Evolutionary conservation across 345 rosid genomes (phyloP).

Genomic region (Mallotus nudiflorus): DNA sequence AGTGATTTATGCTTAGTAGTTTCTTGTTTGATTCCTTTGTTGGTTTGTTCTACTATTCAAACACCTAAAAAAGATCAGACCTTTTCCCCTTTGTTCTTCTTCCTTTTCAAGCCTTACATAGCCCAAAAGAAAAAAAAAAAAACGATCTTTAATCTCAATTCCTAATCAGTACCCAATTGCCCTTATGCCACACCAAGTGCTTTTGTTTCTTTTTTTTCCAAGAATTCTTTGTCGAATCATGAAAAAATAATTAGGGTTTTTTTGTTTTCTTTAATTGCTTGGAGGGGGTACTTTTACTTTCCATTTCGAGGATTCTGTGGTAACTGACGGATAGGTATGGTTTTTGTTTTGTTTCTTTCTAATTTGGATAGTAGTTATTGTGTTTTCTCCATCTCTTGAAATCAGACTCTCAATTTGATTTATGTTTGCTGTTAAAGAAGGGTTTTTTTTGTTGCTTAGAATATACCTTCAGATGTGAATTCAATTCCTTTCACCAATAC

Average conservation of each 20-base stretch:
- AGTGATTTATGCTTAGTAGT: slow-evolving; percentile 3
- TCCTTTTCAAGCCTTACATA: background rate
- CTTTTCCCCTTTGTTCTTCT: background rate
- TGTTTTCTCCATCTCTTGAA: no score
- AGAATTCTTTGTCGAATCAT: background rate
- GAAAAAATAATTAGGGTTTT: background rate
- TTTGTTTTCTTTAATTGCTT: no score
- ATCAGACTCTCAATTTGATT: background rate
- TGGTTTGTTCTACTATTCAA: background rate
- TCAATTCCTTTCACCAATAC: background rate
- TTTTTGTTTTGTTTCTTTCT: background rate
- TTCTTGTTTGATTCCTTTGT: slow-evolving; percentile 12
- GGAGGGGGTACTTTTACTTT: background rate
- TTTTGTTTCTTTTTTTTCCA: background rate
- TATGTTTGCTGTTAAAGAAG: background rate
- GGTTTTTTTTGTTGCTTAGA: background rate
- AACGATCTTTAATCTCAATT: background rate
- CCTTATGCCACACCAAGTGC: background rate
- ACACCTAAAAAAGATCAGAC: background rate
- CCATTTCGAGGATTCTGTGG: background rate
- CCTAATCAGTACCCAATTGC: background rate
- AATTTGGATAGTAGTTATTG: no score
- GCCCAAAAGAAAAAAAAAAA: no score
- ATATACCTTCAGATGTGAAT: background rate
- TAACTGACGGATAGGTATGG: background rate